These are phyloP conservation scores for Apophysomyces ossiformis DNA, from an alignment of 371 early-diverging fungal species.

Conservation along the genomic window DNA sequence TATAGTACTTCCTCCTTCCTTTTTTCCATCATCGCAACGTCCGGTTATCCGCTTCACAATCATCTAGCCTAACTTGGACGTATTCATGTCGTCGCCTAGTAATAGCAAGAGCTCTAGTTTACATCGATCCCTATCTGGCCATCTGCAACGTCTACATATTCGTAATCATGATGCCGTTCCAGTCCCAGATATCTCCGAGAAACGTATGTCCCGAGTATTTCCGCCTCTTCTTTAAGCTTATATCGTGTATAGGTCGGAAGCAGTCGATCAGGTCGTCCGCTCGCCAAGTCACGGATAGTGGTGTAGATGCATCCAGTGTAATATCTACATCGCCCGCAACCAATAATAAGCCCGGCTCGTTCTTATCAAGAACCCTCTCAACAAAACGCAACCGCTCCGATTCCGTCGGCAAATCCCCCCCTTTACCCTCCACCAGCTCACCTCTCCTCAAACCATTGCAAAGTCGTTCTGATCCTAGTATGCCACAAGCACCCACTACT, in stretches of 20 bases:
- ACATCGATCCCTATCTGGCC: constrained; percentile 48
- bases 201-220: constrained; percentile 19
- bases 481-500: constrained; percentile 5
- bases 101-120: constrained; percentile 34
- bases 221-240: not conserved
- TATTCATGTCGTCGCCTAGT: constrained; percentile 40
- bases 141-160: constrained; percentile 48
- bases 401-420: constrained; percentile 29
- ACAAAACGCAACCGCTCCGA: constrained; percentile 36
- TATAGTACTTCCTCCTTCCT: not conserved
- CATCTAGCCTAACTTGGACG: constrained; percentile 17
- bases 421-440: constrained; percentile 33
- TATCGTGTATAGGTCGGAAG: constrained; percentile 13
- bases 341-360: constrained; percentile 23
- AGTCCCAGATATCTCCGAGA: constrained; percentile 39
- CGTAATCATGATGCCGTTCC: constrained; percentile 33
- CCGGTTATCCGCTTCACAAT: constrained; percentile 7
- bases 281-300: constrained; percentile 9
- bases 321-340: constrained; percentile 18
- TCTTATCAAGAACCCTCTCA: constrained; percentile 39
- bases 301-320: constrained; percentile 12
- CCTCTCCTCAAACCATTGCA: constrained; percentile 26
- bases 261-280: constrained; percentile 9
- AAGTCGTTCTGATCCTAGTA: constrained; percentile 12
- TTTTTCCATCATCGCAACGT: constrained; percentile 1